Conservation (phyloP, 306 rosid genomes). For the Cajanus cajan region DNA sequence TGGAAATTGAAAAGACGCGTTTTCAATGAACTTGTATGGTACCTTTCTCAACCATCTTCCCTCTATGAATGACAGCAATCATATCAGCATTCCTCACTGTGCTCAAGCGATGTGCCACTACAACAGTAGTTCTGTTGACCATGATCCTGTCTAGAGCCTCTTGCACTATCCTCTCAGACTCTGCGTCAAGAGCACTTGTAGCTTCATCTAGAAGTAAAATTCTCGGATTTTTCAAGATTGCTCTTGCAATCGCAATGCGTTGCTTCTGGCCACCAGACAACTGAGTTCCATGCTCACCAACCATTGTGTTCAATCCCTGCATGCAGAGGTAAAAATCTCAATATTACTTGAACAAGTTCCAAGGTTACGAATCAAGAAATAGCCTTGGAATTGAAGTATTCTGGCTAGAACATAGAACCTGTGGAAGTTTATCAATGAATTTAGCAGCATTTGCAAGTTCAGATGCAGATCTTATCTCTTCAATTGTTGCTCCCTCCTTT, state of each 20-base stretch:
- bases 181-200: conserved; percentile 92
- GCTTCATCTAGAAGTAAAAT: conserved; percentile 91
- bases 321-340: not conserved
- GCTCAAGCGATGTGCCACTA: conserved; percentile 96
- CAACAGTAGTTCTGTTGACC: conserved; percentile 77
- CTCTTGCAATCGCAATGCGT: conserved; percentile 90
- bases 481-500: conserved; percentile 76
- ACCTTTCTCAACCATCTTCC: conserved; percentile 96
- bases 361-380: not conserved
- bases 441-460: conserved; percentile 93
- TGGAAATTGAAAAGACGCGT: not conserved
- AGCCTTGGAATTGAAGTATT: not conserved
- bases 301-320: conserved; percentile 85
- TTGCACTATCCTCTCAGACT: conserved; percentile 89
- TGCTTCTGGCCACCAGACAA: conserved; percentile 92
- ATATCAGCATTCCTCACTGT: conserved; percentile 78
- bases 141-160: conserved; percentile 86
- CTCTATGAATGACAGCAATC: conserved; percentile 91
- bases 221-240: conserved; percentile 78
- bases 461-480: conserved; percentile 70
- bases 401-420: conserved; percentile 45
- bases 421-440: conserved; percentile 81
- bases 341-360: conserved; percentile 12
- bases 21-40: conserved; percentile 5
- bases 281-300: conserved; percentile 92